Evolutionary conservation across 2,329 filamentous ascomycete genomes (phyloP), one percentile per base, ranked within the genome.

Genomic region (Triangularia verruculosa): DNA sequence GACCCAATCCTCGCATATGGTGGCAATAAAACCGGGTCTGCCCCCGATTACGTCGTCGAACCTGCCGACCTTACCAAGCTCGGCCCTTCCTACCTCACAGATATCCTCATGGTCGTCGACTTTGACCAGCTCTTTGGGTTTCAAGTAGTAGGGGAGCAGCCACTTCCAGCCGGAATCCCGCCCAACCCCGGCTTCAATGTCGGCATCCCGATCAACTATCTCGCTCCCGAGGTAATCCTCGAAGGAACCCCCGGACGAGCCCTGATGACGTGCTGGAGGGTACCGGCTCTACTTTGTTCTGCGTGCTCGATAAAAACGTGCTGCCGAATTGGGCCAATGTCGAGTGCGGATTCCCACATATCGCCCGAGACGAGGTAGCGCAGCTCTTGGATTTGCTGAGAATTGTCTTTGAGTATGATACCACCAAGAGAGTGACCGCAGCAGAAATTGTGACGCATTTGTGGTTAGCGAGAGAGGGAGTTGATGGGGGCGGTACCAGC

Each of bases 81-180:
- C 15, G 24, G 54, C 15, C 55, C 61, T n/a, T 66, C 60, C 32
- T 6, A 70, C 17, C 59, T 68, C 52, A 68, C 57, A 43, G 32
- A 61, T n/a, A 60, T 66, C 9, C 61, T 70, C 53, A 65, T 64
- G 32, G 54, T 70, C 30, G 66, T 70, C 34, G 69, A 70, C 68
- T 71, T 71, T 61, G 68, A 69, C 57, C 66, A 71, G 30, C 65
- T 64, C 2, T 71, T 69, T 61, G 30, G 24, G 2, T 34, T 34
- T 13, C n/a, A n/a, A n/a, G n/a, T n/a, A n/a, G n/a, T n/a, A n/a
- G n/a, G n/a, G n/a, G 30, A 13, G 9, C 11, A 34, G 9, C 11
- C 30, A 12, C 30, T 34, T 13, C 30, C 30, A 13, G 15, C 9
- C 30, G 30, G 30, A 34, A 62, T 61, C 12, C 59, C 25, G 34